Evolutionary conservation across 176 grass and related monocot species (phyloP).

Genomic region (Alloteropsis semialata): DNA sequence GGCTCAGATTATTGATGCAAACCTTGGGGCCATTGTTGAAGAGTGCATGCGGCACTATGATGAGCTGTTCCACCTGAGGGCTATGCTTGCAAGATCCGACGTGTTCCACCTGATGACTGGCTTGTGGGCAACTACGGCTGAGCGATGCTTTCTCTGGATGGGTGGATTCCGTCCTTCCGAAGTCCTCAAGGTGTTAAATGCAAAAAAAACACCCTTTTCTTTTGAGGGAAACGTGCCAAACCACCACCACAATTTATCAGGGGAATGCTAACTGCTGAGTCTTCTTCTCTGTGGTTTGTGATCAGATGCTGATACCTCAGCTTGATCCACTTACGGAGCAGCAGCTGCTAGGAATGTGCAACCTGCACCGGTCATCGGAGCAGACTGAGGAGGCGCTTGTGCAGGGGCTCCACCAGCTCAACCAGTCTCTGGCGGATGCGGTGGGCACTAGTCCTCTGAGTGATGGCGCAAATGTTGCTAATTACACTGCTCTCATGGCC

Average conservation of each 20-base stretch:
- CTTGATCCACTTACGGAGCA: slow-evolving; percentile 83
- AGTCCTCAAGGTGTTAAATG: slow-evolving; percentile 58
- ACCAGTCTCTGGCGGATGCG: slow-evolving; percentile 52
- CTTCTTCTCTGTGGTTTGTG: background rate
- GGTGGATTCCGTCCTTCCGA: slow-evolving; percentile 91
- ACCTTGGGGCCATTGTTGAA: slow-evolving; percentile 58
- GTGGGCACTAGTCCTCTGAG: slow-evolving; percentile 56
- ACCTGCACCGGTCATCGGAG: slow-evolving; percentile 73
- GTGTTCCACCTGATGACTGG: slow-evolving; percentile 92
- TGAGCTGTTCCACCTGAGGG: slow-evolving; percentile 72
- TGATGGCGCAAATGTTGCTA: slow-evolving; percentile 44
- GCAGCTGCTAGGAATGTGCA: slow-evolving; percentile 69
- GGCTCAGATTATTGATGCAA: slow-evolving; percentile 49
- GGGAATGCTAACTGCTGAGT: background rate
- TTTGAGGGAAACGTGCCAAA: background rate
- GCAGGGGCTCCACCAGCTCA: slow-evolving; percentile 74
- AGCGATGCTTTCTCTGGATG: slow-evolving; percentile 97
- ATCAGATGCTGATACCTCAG: slow-evolving; percentile 80
- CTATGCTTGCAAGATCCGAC: slow-evolving; percentile 55
- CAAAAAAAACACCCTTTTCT: background rate
- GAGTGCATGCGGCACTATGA: slow-evolving; percentile 78
- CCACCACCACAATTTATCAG: background rate
- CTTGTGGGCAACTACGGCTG: slow-evolving; percentile 65
- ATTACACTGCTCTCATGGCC: slow-evolving; percentile 63
- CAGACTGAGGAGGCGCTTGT: slow-evolving; percentile 85